Percentiles rank a stretch among this genome's conserved stretches.
phyloP scores from a whole-genome alignment of 2,329 filamentous ascomycete genomes.

The Aspergillus persii region DNA sequence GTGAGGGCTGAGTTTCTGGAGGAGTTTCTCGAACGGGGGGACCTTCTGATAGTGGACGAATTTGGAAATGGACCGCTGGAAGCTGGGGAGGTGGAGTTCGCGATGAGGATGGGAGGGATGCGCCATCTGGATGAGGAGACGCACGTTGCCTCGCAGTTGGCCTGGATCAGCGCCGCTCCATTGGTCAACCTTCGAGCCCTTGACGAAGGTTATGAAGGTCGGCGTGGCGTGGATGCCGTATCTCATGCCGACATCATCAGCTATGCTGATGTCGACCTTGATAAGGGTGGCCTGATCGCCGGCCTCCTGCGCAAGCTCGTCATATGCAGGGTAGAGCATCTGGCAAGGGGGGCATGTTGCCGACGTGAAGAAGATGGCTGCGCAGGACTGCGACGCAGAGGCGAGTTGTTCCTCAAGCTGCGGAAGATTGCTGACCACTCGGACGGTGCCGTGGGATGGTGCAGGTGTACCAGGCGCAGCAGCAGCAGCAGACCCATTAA shows the following conservation, averaged over 20 bases:
- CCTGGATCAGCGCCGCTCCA: conserved; percentile 76
- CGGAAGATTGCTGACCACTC: conserved; percentile 57
- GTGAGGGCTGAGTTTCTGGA: conserved; percentile 68
- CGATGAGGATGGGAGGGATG: conserved; percentile 74
- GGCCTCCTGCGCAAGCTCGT: conserved; percentile 72
- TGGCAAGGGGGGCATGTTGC: conserved; percentile 84
- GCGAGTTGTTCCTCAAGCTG: conserved; percentile 62
- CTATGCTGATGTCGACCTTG: conserved; percentile 74
- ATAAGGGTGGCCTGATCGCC: conserved; percentile 68
- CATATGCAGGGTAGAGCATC: conserved; percentile 75
- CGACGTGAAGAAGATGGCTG: conserved; percentile 89
- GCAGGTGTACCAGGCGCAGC: conserved; percentile 9
- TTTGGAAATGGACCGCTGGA: conserved; percentile 62
- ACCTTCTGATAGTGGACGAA: conserved; percentile 75
- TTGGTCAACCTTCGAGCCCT: conserved; percentile 70
- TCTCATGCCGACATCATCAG: conserved; percentile 61
- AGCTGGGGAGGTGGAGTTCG: conserved; percentile 65
- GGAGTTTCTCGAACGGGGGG: conserved; percentile 78
- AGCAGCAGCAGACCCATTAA: conserved; percentile 8
- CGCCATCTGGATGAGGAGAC: conserved; percentile 71
- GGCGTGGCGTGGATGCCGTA: conserved; percentile 76
- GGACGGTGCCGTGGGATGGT: conserved; percentile 51
- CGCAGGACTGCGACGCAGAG: conserved; percentile 64
- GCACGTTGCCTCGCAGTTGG: conserved; percentile 68
- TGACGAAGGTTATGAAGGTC: conserved; percentile 82